phyloP scores from a whole-genome alignment of 2,329 filamentous ascomycete species.

The Alternaria consortialis region DNA sequence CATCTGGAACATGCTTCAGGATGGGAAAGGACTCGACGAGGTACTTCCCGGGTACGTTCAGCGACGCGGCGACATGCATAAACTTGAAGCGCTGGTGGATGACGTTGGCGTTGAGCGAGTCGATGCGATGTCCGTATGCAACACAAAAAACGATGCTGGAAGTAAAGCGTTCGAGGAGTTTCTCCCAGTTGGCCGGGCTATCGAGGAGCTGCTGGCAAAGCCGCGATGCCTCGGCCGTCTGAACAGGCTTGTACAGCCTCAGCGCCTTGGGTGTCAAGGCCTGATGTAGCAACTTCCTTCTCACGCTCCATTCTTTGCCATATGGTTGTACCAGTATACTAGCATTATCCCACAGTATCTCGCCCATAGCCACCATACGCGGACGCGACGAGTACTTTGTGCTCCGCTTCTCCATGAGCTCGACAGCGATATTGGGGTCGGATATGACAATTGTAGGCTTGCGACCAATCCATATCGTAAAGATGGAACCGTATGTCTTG shows the following conservation, averaged over 20 bases:
- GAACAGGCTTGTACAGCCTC: constrained; percentile 58
- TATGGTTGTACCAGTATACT: constrained; percentile 60
- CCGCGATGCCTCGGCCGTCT: constrained; percentile 60
- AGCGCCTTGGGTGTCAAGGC: constrained; percentile 57
- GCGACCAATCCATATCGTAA: constrained; percentile 60
- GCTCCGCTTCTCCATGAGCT: constrained; percentile 58
- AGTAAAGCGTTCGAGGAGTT: constrained; percentile 59
- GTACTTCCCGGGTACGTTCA: constrained; percentile 59
- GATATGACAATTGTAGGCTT: constrained; percentile 57
- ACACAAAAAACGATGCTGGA: constrained; percentile 61
- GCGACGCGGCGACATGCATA: constrained; percentile 59
- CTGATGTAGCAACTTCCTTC: constrained; percentile 51
- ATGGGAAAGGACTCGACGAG: constrained; percentile 58
- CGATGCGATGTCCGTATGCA: constrained; percentile 61
- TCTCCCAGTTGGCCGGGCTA: constrained; percentile 55
- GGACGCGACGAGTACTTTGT: constrained; percentile 57
- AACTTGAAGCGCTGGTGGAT: constrained; percentile 59
- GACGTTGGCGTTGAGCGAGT: constrained; percentile 58
- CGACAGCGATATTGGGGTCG: constrained; percentile 55
- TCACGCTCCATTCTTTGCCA: constrained; percentile 57
- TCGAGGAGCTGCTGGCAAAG: constrained; percentile 55
- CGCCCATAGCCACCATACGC: constrained; percentile 57
- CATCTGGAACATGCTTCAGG: constrained; percentile 56
- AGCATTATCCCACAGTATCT: constrained; percentile 56
- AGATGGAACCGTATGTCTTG: constrained; percentile 57